Evolutionary conservation across 1,139 yeast genomes (phyloP), one percentile per base, ranked within the genome.

Genomic region (Yamadazyma epiphylla): DNA sequence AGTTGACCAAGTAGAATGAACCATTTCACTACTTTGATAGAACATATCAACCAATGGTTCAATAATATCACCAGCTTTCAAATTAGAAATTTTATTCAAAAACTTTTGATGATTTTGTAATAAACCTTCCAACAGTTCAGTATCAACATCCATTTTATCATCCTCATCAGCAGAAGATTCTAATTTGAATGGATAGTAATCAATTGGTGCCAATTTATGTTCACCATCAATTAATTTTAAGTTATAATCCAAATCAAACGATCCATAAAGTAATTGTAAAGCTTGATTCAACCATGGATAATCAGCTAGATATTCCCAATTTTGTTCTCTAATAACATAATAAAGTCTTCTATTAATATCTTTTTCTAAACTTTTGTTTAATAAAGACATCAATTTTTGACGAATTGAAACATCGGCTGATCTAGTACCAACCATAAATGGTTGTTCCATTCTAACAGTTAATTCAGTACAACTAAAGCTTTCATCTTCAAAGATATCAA

Each of bases 201-300:
- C 55, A 22, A 86, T 56, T 2, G 81, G 62, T 3, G 87, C 74
- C 30, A 85, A 64, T 20, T 64, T 69, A 41, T 75, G 70, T 28
- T 79, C 82, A 8, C 60, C 64, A 1, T 59, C 58, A 5, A 60
- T 55, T 25, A 85, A 55, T 19, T 53, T 56, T 19, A 84, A 45
- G 5, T 50, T 57, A 32, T 70, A 63, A 1, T 73, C 73, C 26
- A 56, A 56, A 35, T 80, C 81, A 44, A 87, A 76, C 0, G 95
- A 72, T 0, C 94, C 95, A 49, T 83, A 85, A 9, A 94, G 60
- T 25, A 94, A 60, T 51, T 91, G 97, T 23, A 87, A 64, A 0
- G 95, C 98, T 55, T 91, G 98, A 51, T 88, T 87, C 38, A 89
- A 62, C 98, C 98, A 94, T 29, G 89, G 88, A 48, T 84, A 84